phyloP scores from a whole-genome alignment of 768 basidiomycete genomes.

The Auriculariales sp. region DNA sequence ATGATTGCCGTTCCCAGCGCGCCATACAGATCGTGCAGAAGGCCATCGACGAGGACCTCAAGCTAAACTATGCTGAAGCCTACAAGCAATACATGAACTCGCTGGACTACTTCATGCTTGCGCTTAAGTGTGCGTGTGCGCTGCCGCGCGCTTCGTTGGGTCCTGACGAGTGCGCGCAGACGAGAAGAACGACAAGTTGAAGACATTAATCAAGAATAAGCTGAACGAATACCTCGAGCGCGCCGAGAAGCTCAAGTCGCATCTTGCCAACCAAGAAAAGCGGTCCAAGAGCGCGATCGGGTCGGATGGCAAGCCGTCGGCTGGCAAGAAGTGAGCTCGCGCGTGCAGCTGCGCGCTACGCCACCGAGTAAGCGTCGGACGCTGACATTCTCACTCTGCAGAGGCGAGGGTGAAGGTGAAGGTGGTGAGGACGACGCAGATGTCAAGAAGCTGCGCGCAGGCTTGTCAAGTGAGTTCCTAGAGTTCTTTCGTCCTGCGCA shows the following conservation, averaged over 20 bases:
- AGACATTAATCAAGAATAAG: constrained; percentile 71
- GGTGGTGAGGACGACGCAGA: constrained; percentile 83
- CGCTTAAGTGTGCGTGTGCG: constrained; percentile 62
- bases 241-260: constrained; percentile 83
- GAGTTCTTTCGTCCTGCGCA: not conserved
- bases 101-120: constrained; percentile 97
- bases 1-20: constrained; percentile 24
- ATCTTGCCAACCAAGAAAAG: constrained; percentile 49
- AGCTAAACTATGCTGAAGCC: constrained; percentile 86
- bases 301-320: constrained; percentile 26
- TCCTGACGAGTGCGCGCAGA: constrained; percentile 25
- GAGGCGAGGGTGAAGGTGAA: constrained; percentile 15
- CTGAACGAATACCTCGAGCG: constrained; percentile 83
- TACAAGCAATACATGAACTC: constrained; percentile 92
- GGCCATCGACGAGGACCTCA: constrained; percentile 85
- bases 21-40: constrained; percentile 87
- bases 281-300: constrained; percentile 34
- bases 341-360: not conserved
- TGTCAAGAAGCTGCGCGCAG: constrained; percentile 89
- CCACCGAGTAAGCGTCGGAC: too few species aligned
- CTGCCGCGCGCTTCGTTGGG: not conserved
- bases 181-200: constrained; percentile 91
- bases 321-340: constrained; percentile 23
- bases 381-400: constrained; percentile 3
- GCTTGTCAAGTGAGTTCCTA: constrained; percentile 36